Percentiles rank a stretch among this genome's conserved stretches.
phyloP scores from a whole-genome alignment of 2,329 filamentous ascomycete species.

The Penicillium paneum region DNA sequence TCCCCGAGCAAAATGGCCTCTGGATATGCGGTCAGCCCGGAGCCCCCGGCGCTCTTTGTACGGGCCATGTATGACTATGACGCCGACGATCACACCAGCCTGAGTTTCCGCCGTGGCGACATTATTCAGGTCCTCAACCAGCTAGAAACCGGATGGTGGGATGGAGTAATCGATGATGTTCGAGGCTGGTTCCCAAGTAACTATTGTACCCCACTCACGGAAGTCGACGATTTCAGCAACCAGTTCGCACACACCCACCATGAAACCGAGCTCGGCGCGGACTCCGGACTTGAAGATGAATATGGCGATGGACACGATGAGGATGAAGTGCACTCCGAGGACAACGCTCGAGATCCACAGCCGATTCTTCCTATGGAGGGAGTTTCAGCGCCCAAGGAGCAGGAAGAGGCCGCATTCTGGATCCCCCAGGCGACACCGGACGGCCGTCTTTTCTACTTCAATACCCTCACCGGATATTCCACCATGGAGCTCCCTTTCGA shows the following conservation, averaged over 20 bases:
- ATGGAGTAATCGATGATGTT: conserved; percentile 94
- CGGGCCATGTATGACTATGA: conserved; percentile 97
- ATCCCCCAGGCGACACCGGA: conserved; percentile 95
- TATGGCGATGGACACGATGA: conserved; percentile 61
- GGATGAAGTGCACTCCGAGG: conserved; percentile 66
- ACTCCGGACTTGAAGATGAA: conserved; percentile 56
- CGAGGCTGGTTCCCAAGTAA: conserved; percentile 99
- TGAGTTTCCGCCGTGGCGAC: conserved; percentile 96
- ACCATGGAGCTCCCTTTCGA: conserved; percentile 93
- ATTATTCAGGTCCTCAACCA: conserved; percentile 98
- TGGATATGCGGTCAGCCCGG: conserved; percentile 37
- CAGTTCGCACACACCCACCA: conserved; percentile 54
- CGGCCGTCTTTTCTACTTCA: conserved; percentile 94
- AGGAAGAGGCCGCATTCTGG: conserved; percentile 94
- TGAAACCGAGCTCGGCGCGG: conserved; percentile 52
- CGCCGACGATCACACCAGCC: conserved; percentile 90
- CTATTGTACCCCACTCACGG: conserved; percentile 85
- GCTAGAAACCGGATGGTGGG: conserved; percentile 98
- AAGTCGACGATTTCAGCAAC: conserved; percentile 69
- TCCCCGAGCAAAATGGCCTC: conserved; percentile 32
- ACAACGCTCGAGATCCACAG: conserved; percentile 61
- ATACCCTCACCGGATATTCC: conserved; percentile 92
- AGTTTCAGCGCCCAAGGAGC: conserved; percentile 55
- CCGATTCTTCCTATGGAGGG: conserved; percentile 67
- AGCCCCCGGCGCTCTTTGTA: conserved; percentile 68